Conservation (phyloP, 768 basidiomycete species). For the Collybiopsis confluens region DNA sequence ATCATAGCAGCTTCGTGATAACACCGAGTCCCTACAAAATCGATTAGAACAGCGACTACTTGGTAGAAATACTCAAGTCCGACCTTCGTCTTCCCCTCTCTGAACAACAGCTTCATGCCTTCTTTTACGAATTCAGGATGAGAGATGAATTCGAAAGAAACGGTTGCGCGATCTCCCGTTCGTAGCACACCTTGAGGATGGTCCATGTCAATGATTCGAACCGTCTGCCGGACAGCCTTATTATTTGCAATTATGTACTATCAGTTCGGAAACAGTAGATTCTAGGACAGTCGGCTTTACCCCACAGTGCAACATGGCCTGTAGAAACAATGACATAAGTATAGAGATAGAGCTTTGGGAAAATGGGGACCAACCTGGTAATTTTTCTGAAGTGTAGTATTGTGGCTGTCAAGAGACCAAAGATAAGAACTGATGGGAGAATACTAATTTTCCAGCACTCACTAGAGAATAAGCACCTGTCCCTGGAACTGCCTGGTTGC, state of each 20-base stretch:
- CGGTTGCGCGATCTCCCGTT: slow-evolving; percentile 92
- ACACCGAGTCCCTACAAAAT: slow-evolving; percentile 65
- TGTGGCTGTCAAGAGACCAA: slow-evolving; percentile 51
- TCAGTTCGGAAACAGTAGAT: neutral
- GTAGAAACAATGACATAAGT: neutral
- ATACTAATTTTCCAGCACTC: slow-evolving; percentile 24
- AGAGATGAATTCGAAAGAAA: slow-evolving; percentile 93
- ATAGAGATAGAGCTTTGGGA: neutral
- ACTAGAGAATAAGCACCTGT: slow-evolving; percentile 91
- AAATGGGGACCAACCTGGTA: slow-evolving; percentile 62
- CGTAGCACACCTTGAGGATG: slow-evolving; percentile 84
- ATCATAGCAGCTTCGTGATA: slow-evolving; percentile 61
- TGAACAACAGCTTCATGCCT: slow-evolving; percentile 89
- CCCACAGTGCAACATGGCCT: slow-evolving; percentile 94
- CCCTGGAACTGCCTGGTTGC: slow-evolving; percentile 88
- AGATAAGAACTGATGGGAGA: neutral
- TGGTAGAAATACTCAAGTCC: slow-evolving; percentile 12
- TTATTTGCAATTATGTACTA: neutral
- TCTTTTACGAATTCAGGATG: slow-evolving; percentile 90
- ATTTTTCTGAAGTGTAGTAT: slow-evolving; percentile 88
- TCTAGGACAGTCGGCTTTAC: slow-evolving; percentile 33
- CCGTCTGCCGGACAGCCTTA: slow-evolving; percentile 87
- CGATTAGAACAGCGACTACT: neutral
- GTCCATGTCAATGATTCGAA: slow-evolving; percentile 86
- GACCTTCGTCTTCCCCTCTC: slow-evolving; percentile 96